Evolutionary conservation across 768 basidiomycete genomes (phyloP).

Genomic region (Pilatotrama ljubarskyi): DNA sequence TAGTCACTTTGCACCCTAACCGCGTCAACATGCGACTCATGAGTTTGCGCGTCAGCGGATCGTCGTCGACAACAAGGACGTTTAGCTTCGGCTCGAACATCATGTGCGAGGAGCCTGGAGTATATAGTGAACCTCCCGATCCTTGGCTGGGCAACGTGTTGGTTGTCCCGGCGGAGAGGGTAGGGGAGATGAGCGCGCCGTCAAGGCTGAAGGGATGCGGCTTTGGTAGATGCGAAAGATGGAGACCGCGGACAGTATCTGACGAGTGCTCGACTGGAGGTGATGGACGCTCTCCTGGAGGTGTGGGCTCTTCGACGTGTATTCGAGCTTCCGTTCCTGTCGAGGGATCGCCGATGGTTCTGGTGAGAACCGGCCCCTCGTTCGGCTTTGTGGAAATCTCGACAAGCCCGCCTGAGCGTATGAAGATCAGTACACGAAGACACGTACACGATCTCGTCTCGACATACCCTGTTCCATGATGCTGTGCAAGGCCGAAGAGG

Average conservation of each 20-base stretch:
- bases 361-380: conserved; percentile 35
- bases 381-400: conserved; percentile 53
- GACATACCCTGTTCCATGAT: conserved; percentile 63
- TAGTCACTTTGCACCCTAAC: conserved; percentile 74
- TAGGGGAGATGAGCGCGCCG: conserved; percentile 16
- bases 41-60: conserved; percentile 72
- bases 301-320: conserved; percentile 6
- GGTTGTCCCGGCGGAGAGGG: conserved; percentile 6
- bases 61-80: conserved; percentile 85
- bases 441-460: neutral
- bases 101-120: conserved; percentile 12
- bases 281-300: conserved; percentile 13
- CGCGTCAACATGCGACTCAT: conserved; percentile 81
- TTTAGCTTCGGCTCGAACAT: conserved; percentile 51
- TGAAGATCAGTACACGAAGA: neutral
- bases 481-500: conserved; percentile 54
- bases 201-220: conserved; percentile 23
- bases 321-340: conserved; percentile 33
- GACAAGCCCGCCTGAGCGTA: conserved; percentile 52
- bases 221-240: conserved; percentile 26
- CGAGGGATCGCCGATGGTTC: conserved; percentile 44
- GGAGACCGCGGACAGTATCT: conserved; percentile 19
- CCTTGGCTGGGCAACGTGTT: conserved; percentile 12
- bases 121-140: conserved; percentile 3
- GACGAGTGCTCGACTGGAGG: conserved; percentile 16